phyloP scores from a whole-genome alignment of 2,329 filamentous ascomycete species.

The Apiospora rasikravindrae region DNA sequence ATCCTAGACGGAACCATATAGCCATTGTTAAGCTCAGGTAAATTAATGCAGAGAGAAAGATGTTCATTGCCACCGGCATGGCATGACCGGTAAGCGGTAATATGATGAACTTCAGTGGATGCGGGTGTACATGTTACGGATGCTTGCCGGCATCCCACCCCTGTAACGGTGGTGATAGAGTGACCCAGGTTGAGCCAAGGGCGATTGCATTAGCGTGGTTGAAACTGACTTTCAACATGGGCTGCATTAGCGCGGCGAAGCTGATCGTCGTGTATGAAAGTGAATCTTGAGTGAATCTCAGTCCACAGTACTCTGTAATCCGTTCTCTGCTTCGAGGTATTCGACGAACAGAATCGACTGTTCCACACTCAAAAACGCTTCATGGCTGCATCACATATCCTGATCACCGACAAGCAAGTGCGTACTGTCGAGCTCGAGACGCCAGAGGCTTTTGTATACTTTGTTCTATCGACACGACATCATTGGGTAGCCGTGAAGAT shows the following conservation, averaged over 20 bases:
- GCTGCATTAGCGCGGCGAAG: neutral
- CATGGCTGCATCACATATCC: neutral
- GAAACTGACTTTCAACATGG: neutral
- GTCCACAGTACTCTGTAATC: neutral
- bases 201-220: neutral
- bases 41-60: neutral
- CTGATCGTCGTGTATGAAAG: neutral
- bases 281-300: neutral
- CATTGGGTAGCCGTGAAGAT: neutral
- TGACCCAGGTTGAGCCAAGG: neutral
- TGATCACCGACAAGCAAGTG: neutral
- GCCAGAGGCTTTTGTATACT: conserved; percentile 1
- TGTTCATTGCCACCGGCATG: neutral
- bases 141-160: neutral
- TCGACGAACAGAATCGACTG: neutral
- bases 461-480: neutral
- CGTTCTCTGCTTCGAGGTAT: neutral
- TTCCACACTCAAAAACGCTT: neutral
- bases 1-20: neutral
- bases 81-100: neutral
- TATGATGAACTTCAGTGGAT: neutral
- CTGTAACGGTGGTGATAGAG: neutral
- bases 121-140: neutral
- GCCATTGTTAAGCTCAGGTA: neutral
- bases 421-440: neutral